Evolutionary conservation across 495 filamentous ascomycete genomes (phyloP).

Genomic region (Aspergillus haitiensis): DNA sequence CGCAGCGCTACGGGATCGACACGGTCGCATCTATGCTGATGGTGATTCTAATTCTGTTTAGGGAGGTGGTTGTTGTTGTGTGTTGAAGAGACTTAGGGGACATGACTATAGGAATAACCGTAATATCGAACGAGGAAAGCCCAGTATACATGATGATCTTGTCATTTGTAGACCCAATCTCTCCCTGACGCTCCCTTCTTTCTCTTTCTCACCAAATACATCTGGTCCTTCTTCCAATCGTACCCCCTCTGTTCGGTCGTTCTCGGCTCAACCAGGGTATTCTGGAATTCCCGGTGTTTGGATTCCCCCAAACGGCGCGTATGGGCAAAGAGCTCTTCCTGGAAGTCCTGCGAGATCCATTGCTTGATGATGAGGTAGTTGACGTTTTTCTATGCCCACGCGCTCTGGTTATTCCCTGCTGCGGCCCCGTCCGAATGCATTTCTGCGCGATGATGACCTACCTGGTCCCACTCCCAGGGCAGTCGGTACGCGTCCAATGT

Average conservation of each 20-base stretch:
- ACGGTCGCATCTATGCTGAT: too few species aligned
- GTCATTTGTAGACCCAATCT: conserved; percentile 10
- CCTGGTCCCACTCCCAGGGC: conserved; percentile 38
- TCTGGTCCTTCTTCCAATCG: conserved; percentile 35
- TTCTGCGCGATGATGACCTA: conserved; percentile 6
- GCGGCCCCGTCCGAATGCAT: neutral
- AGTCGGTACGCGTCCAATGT: conserved; percentile 34
- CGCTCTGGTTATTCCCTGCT: too few species aligned
- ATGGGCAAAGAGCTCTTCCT: conserved; percentile 62
- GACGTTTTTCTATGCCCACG: conserved; percentile 44
- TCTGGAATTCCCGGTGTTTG: conserved; percentile 24
- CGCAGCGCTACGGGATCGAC: too few species aligned
- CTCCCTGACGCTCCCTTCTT: conserved; percentile 37
- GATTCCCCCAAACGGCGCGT: conserved; percentile 45
- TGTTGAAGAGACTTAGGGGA: too few species aligned
- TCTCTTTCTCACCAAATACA: conserved; percentile 51
- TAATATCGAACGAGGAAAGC: neutral
- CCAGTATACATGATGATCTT: neutral
- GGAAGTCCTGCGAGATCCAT: conserved; percentile 64
- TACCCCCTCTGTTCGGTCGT: conserved; percentile 20
- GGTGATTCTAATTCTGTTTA: too few species aligned
- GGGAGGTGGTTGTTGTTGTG: too few species aligned
- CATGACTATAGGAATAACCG: too few species aligned
- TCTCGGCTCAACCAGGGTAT: conserved; percentile 27
- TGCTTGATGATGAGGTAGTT: conserved; percentile 65